Conservation (phyloP, 257 asterid species). For the Euphrasia confusa region DNA sequence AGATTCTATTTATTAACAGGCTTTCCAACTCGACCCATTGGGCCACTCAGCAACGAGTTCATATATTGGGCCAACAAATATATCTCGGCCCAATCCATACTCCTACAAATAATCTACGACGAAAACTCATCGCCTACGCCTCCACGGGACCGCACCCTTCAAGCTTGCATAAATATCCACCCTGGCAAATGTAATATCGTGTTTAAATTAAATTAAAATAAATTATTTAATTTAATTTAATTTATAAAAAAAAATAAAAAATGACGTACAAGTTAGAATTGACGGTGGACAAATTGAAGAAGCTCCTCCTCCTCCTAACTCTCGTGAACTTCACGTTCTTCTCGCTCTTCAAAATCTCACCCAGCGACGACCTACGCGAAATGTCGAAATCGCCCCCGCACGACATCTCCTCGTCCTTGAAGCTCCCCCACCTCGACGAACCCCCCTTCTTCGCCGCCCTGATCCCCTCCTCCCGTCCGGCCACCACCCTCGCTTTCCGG, state of each 20-base stretch:
- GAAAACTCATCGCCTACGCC: constrained; percentile 31
- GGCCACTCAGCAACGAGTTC: too few species aligned
- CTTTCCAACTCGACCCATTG: too few species aligned
- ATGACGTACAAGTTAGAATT: constrained; percentile 46
- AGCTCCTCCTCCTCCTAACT: constrained; percentile 46
- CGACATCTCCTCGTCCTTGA: constrained; percentile 27
- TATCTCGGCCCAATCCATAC: too few species aligned
- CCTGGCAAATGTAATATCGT: constrained; percentile 27
- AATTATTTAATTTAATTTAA: neutral
- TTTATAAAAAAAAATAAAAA: neutral
- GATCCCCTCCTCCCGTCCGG: constrained; percentile 23
- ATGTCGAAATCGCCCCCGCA: constrained; percentile 29
- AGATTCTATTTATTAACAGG: too few species aligned
- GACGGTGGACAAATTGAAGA: constrained; percentile 39
- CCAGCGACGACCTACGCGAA: constrained; percentile 18
- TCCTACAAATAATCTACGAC: neutral
- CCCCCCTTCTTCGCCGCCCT: constrained; percentile 24
- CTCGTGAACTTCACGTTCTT: constrained; percentile 35
- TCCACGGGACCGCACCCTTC: constrained; percentile 53
- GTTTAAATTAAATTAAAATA: neutral
- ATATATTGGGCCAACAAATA: too few species aligned
- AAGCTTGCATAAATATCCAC: constrained; percentile 45
- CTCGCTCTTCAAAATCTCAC: constrained; percentile 27
- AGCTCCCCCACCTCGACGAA: constrained; percentile 49
- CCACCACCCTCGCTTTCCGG: constrained; percentile 25